Conservation (phyloP, 257 asterid genomes). For the Solanum verrucosum region DNA sequence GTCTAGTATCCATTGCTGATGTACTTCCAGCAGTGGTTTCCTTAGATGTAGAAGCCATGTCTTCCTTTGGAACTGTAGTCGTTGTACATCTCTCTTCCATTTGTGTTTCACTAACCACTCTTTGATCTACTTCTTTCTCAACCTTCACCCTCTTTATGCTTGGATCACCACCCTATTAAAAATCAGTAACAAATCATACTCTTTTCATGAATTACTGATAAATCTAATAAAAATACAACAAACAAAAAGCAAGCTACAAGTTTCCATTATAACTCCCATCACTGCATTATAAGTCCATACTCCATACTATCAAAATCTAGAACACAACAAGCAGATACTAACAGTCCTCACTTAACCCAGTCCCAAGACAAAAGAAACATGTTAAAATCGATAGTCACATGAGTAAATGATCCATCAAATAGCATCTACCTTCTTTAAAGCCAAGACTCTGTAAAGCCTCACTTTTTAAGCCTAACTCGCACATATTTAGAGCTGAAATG, state of each 20-base stretch:
- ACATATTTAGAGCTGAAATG: not conserved
- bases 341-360: not conserved
- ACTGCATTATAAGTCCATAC: not conserved
- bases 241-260: not conserved
- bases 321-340: not conserved
- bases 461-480: not conserved
- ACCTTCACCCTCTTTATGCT: slow-evolving; percentile 10
- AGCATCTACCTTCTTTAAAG: not conserved
- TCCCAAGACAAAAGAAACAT: not conserved
- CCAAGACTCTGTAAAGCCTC: not conserved
- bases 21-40: not conserved
- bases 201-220: not conserved
- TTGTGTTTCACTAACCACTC: not conserved
- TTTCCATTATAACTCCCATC: not conserved
- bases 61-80: not conserved
- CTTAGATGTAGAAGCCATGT: not conserved
- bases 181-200: not conserved
- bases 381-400: not conserved
- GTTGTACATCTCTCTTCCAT: not conserved
- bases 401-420: not conserved
- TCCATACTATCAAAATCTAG: not conserved
- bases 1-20: not conserved
- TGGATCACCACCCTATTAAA: slow-evolving; percentile 2
- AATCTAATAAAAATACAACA: not conserved
- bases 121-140: not conserved